Conservation (phyloP, 225 moss, liverwort and hornwort species). For the Straminergon stramineum region DNA sequence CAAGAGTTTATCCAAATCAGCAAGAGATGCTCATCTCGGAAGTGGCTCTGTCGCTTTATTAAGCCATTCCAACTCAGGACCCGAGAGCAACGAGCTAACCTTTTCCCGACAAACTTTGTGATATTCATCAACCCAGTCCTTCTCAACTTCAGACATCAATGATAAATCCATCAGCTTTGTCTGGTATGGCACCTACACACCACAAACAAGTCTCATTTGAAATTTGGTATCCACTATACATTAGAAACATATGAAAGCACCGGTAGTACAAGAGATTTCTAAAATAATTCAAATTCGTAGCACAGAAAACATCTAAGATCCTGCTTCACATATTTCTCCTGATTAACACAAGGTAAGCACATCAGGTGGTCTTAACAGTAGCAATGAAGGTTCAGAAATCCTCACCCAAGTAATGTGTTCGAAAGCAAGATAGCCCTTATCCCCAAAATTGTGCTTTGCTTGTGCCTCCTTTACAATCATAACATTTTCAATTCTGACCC, state of each 20-base stretch:
- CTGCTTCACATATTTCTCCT: neutral
- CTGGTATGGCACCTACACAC: constrained; percentile 58
- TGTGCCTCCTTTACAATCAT: constrained; percentile 68
- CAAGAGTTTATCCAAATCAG: neutral
- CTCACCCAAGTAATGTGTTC: constrained; percentile 82
- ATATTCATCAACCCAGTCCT: constrained; percentile 69
- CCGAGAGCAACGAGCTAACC: constrained; percentile 40
- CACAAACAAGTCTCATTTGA: neutral
- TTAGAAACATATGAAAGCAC: neutral
- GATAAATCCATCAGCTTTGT: constrained; percentile 73
- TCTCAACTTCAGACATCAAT: constrained; percentile 53
- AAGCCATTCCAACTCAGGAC: constrained; percentile 58
- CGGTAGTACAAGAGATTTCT: neutral
- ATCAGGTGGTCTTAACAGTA: neutral
- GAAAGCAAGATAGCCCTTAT: constrained; percentile 69
- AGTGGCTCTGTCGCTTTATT: constrained; percentile 60
- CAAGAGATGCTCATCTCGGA: constrained; percentile 17
- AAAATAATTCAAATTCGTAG: neutral
- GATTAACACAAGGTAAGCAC: neutral
- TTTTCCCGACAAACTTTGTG: constrained; percentile 55
- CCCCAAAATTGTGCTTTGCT: constrained; percentile 68
- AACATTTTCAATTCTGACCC: constrained; percentile 79
- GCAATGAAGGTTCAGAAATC: neutral
- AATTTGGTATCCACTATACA: neutral
- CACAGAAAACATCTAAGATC: neutral